Evolutionary conservation across 495 filamentous ascomycete genomes (phyloP), one percentile per base, ranked within the genome.

Genomic region (Podospora fimiseda): DNA sequence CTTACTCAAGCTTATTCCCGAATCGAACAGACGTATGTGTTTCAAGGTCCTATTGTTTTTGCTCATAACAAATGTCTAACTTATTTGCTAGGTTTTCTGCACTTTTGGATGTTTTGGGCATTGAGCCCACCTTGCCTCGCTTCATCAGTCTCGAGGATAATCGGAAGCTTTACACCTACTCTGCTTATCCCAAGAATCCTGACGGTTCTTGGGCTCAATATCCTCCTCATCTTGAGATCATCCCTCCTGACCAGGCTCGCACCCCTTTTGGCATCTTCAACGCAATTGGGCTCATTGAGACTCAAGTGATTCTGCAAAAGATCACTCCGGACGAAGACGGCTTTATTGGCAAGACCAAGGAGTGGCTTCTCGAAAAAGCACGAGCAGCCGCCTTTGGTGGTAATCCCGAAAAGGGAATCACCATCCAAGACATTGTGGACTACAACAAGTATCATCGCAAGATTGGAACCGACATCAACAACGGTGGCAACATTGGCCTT

Each of bases 401-500:
- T 1, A 51, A 59, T 1, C 64, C 66, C 2, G 52, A 70, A 24
- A 60, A 61, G 46, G 70, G 70, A 1, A 42, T 64, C n/a, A 71
- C 37, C 8, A 65, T 73, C 38, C 62, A 70, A 48, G 68, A 74
- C 39, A 63, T 70, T 0, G 70, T 68, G 22, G 59, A 67, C 44
- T 69, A 68, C 51, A 72, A 72, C 57, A 62, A 56, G 24, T 60
- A 55, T 36, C 57, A 70, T 39, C 63, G 65, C 13, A 70, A 66
- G 43, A 53, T 61, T 7, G 70, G 65, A 3, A 73, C 65, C 9
- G 71, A 74, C 41, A 71, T 75, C 41, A 51, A 56, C 23, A 41
- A 49, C 5, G 69, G 70, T 39, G 59, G 63, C 7, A 77, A 76
- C 55, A 67, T 77, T 39, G 74, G 74, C 1, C 50, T 73, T 27